These are phyloP conservation scores for Candida silvicultrix DNA, from an alignment of 805 yeast genomes.

Conservation along the genomic window DNA sequence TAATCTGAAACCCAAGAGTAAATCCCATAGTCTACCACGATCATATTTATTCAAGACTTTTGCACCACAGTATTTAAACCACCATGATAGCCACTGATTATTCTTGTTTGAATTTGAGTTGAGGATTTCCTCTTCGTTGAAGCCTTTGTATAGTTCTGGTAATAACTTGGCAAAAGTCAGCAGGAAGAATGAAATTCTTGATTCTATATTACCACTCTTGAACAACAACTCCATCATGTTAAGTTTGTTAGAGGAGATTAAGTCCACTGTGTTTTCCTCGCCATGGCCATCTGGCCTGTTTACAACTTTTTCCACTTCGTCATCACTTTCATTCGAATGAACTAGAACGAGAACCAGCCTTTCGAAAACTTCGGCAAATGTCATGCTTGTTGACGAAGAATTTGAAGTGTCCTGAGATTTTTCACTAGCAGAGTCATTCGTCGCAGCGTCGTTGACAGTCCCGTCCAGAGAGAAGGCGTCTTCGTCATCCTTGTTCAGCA, in stretches of 20 bases:
- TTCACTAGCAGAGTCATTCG: slow-evolving; percentile 21
- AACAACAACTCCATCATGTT: slow-evolving; percentile 34
- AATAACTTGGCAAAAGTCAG: slow-evolving; percentile 52
- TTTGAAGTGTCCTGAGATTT: slow-evolving; percentile 7
- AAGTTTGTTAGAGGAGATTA: slow-evolving; percentile 9
- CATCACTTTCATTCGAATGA: slow-evolving; percentile 34
- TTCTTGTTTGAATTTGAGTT: slow-evolving; percentile 50
- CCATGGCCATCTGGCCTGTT: neutral
- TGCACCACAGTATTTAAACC: slow-evolving; percentile 89
- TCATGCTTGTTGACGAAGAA: slow-evolving; percentile 28
- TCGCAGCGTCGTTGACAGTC: neutral
- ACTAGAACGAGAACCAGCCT: slow-evolving; percentile 66
- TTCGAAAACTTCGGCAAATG: slow-evolving; percentile 68
- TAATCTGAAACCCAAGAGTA: slow-evolving; percentile 70
- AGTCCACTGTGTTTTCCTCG: neutral
- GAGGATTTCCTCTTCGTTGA: slow-evolving; percentile 57
- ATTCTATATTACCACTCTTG: slow-evolving; percentile 52
- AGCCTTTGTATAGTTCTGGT: slow-evolving; percentile 31
- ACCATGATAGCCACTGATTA: slow-evolving; percentile 91
- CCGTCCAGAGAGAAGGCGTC: neutral
- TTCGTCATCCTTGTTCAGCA: slow-evolving; percentile 2
- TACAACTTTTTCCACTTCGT: neutral
- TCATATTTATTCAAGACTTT: slow-evolving; percentile 77
- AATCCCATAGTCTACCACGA: slow-evolving; percentile 88
- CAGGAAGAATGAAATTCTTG: slow-evolving; percentile 62